Base-by-base conservation (phyloP, 2,329 filamentous ascomycete genomes). In the Ascosphaera acerosa region DNA sequence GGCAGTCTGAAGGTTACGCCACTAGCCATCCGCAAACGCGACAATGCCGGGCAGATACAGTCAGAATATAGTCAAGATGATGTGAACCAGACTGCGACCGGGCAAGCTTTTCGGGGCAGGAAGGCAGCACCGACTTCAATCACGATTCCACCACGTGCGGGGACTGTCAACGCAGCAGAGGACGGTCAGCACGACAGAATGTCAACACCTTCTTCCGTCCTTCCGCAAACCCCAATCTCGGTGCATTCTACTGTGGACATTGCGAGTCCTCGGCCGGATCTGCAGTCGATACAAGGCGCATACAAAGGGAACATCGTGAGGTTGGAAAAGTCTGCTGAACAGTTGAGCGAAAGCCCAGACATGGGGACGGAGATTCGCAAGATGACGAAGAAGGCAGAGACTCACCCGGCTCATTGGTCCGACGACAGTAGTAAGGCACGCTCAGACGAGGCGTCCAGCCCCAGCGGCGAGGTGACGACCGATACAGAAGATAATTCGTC, bases 211-310 rank as follows among this genome's bases (percentile, higher is more conserved):
- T 14, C 26, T 6, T 28, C 26, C 16, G 26, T 28, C 6, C n/a
- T 28, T 28, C 26, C 26, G 5, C 6, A 28, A 28, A 28, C 26
- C 5, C 26, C 26, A 28, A 28, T 28, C 26, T 28, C 26, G 16
- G 26, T 14, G 5, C 26, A 28, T 12, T 28, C 26, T 14, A 28
- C 6, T 14, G 26, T 28, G n/a, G 12, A 28, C 16, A 28, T 28
- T 28, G 26, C 26, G 16, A 28, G 26, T 42, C 58, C 58, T 10
- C 59, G 48, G 10, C 58, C 58, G 3, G 58, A 58, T 39, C 46
- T 61, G 10, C 57, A 61, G 36, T 54, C 57, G 19, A 37, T 59
- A 34, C 58, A 61, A 46, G 58, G 58, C 26, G 58, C 58, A 16
- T 59, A 61, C 35, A 41, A 52, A 18, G 53, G 53, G 36, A 60